Conservation (phyloP, 2,329 filamentous ascomycete species). For the Aureobasidium sp. region DNA sequence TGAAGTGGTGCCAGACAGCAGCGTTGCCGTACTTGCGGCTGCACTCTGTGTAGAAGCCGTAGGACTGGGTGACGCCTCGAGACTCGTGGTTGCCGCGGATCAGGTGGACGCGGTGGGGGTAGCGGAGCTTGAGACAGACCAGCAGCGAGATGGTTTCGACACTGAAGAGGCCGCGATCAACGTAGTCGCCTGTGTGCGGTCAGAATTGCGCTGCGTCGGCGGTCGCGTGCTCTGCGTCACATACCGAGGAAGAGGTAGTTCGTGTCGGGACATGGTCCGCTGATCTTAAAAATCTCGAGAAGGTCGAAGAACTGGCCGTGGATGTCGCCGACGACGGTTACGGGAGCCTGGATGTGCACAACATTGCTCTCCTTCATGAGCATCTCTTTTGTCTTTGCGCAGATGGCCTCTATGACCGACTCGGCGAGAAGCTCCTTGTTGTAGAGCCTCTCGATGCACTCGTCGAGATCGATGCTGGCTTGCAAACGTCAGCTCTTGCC, state of each 20-base stretch:
- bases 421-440: conserved; percentile 95
- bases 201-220: background rate
- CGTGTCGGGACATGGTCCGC: conserved; percentile 92
- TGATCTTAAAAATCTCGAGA: conserved; percentile 98
- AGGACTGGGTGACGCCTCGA: conserved; percentile 93
- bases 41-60: conserved; percentile 98
- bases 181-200: conserved; percentile 63
- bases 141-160: conserved; percentile 98
- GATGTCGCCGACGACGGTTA: conserved; percentile 96
- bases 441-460: conserved; percentile 94
- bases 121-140: conserved; percentile 92
- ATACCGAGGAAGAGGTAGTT: conserved; percentile 95
- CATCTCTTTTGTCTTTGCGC: conserved; percentile 96
- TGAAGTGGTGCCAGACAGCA: conserved; percentile 99
- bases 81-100: conserved; percentile 80
- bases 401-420: conserved; percentile 97
- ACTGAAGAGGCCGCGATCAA: conserved; percentile 96
- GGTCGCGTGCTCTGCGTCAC: conserved; percentile 15
- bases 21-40: conserved; percentile 96
- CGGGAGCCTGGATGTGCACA: conserved; percentile 88
- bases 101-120: conserved; percentile 88
- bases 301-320: conserved; percentile 98
- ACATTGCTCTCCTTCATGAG: conserved; percentile 99
- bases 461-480: conserved; percentile 96
- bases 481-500: conserved; percentile 16